Percentiles rank a stretch among this genome's conserved stretches.
These are phyloP conservation scores for Alnus glutinosa DNA, from an alignment of 306 rosid species.

Conservation along the genomic window DNA sequence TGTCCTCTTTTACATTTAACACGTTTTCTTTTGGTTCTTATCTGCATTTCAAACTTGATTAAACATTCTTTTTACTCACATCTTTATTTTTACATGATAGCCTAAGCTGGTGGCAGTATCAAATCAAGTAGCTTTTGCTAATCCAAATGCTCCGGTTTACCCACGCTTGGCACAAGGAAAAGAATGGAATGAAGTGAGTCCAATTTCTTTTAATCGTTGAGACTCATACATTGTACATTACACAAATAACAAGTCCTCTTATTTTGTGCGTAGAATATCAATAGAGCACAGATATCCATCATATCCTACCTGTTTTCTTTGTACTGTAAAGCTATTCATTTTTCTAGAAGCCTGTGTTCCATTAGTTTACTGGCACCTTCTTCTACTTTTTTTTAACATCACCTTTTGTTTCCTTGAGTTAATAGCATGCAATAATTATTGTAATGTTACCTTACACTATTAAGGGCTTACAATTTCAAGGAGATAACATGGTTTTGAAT, in stretches of 20 bases:
- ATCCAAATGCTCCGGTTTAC: conserved; percentile 90
- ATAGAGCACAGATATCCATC: not conserved
- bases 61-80: not conserved
- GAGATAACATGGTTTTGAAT: conserved; percentile 14
- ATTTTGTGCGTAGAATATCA: conserved; percentile 14
- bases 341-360: not conserved
- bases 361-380: not conserved
- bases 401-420: conserved; percentile 4
- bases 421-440: not conserved
- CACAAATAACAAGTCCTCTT: conserved; percentile 7
- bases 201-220: not conserved
- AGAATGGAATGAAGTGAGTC: conserved; percentile 80
- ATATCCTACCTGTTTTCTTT: conserved; percentile 17
- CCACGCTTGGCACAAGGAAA: conserved; percentile 95
- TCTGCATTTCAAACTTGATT: conserved; percentile 14
- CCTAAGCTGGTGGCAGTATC: conserved; percentile 83
- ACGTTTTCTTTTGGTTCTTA: not conserved
- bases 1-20: not conserved
- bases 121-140: conserved; percentile 54
- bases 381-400: not conserved
- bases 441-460: not conserved
- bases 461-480: not conserved
- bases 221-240: conserved; percentile 15
- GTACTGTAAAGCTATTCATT: conserved; percentile 13
- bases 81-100: conserved; percentile 40